Evolutionary conservation across 2,329 filamentous ascomycete species (phyloP), one percentile per base, ranked within the genome.

Genomic region (Colletotrichum sp.): DNA sequence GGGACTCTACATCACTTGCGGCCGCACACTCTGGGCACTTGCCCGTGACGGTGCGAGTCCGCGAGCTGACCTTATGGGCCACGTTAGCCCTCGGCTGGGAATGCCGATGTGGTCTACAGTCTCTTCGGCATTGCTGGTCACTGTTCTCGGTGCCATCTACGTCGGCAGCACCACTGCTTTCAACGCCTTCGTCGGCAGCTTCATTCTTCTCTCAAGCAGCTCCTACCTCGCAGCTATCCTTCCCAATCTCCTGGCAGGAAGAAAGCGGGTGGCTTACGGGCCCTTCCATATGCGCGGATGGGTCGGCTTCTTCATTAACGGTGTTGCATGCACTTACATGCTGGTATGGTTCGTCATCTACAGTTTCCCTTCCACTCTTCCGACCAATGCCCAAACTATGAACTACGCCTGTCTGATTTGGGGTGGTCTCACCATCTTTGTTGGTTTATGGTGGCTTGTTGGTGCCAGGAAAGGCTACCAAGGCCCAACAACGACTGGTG

Each of bases 81-180:
- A 78, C 6, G 80, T 87, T 2, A 76, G 83, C 63, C 73, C 74
- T 4, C 77, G 71, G 12, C 80, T 84, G 9, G 80, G 82, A 16
- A 84, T 85, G 81, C 86, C 85, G 7, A 67, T 86, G 43, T 81
- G 80, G 79, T 85, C 94, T 3, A 95, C 79, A 79, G 84, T 81
- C 78, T 88, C 84, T 83, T 88, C 89, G 28, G 84, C 82, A 2
- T 77, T 81, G 0, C 78, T 87, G 2, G 81, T 85, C 1, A 91
- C 91, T 0, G 81, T 92, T 4, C 85, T 95, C 0, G 92, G 92
- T 0, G 87, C 87, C 57, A 92, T 95, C 60, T 94, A 94, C 78
- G 88, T 95, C 2, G 93, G 90, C n/a, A 92, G 87, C 75, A 89
- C 87, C 1, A 93, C 92, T 0, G 93, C 93, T 0, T 95, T 95